Base-by-base conservation (phyloP, 306 rosid genomes). In the Sicyos baderoa region DNA sequence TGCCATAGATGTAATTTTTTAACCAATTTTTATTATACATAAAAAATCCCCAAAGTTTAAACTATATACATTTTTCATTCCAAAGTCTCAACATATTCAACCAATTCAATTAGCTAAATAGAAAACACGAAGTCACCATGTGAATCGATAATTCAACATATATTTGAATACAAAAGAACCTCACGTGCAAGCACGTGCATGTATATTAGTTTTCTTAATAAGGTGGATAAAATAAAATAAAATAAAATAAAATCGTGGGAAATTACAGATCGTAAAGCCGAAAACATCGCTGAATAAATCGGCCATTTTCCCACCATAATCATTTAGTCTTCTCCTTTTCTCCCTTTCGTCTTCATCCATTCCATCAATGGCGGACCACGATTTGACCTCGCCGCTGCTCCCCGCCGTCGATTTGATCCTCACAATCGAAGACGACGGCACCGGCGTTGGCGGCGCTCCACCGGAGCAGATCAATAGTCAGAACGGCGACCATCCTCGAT, bases 351-450 rank as follows among this genome's bases (percentile, higher is more conserved):
- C 19, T 40, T 40, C 1, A 6, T 37, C 17, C 40, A 40, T 44
- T 2, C 62, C 67, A 32, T 22, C 66, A 58, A 93, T 93, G 98
- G 86, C 91, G 68, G 88, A 86, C 75, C 9, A 49, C 66, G 77
- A 74, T 72, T 68, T 85, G 52, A 63, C 82, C 80, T 8, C 87
- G 1, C 91, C 96, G 1, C 85, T 93, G 11, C 91, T 93, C 55
- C 13, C 84, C 11, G 11, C 76, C 4, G 57, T 57, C 51, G 89
- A 89, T 58, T 42, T 89, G 6, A 77, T 85, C 67, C 53, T 93
- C 51, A 71, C 80, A 49, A 66, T 89, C 61, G 58, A 73, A 1
- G 75, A 74, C 12, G 68, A 44, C 49, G 47, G 27, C 51, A 14
- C 14, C 23, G 45, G 45, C 2, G 45, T 10, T 9, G 40, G 2